Evolutionary conservation across 148 eudicot genomes (phyloP), one percentile per base, ranked within the genome.

Genomic region (Mesembryanthemum crystallinum): DNA sequence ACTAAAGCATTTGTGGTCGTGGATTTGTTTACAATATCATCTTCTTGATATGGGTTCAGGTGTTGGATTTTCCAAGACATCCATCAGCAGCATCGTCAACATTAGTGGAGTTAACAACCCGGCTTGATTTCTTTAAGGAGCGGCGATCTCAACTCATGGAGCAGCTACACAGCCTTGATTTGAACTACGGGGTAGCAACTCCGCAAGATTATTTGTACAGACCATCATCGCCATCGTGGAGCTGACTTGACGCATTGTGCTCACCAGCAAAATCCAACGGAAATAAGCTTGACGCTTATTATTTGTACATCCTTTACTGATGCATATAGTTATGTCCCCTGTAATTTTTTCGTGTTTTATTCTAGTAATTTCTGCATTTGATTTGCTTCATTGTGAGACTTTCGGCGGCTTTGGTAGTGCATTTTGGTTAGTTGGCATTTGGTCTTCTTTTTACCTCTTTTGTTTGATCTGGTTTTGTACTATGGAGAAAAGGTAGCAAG

Each of bases 121-220:
- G 98, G 43, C 97, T 95, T 27, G 98, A 95, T 76, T 95, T 95
- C 89, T 95, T 95, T 86, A 95, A 92, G 83, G 97, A 95, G 73
- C 87, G 98, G 59, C 90, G 98, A 37, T 90, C 97, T 74, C 98
- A 94, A 80, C 88, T 94, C 72, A 92, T 94, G 98, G 98, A 94
- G 72, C 98, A 94, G 79, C 93, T 94, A 59, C 97, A 94, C 85
- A 92, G 85, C 86, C 91, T 94, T 1, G 98, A 94, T 75, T 76
- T 90, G 70, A 92, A 89, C 80, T 85, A 91, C 28, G 91, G 90
- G 33, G 76, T 86, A 5, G 71, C 87, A 51, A 67, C 86, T 35
- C 73, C 97, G 25, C 97, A 89, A 37, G 96, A 94, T 67, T 87
- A 80, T 78, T 51, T 83, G 81, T 87, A 86, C 82, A 92, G 91